Evolutionary conservation across 495 filamentous ascomycete species (phyloP).

Genomic region (Acidiella bohemica): DNA sequence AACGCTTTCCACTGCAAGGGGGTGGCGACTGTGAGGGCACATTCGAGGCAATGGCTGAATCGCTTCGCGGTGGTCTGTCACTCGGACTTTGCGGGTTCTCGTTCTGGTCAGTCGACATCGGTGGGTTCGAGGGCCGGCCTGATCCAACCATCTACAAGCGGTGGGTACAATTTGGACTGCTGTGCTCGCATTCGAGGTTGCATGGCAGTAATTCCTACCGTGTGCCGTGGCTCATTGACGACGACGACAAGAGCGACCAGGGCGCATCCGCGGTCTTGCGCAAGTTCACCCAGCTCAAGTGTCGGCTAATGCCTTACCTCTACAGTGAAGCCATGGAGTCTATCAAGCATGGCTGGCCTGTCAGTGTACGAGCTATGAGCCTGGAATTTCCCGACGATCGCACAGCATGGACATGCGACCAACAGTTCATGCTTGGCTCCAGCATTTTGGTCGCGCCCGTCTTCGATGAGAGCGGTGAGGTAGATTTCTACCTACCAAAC

Average conservation of each 20-base stretch:
- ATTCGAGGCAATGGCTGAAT: slow-evolving; percentile 60
- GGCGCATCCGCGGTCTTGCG: slow-evolving; percentile 22
- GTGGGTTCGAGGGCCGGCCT: slow-evolving; percentile 58
- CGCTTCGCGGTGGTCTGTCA: slow-evolving; percentile 52
- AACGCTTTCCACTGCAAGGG: slow-evolving; percentile 54
- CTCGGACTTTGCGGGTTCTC: slow-evolving; percentile 53
- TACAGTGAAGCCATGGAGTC: slow-evolving; percentile 22
- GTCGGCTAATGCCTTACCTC: slow-evolving; percentile 26
- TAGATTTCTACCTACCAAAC: slow-evolving; percentile 72
- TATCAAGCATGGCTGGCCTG: slow-evolving; percentile 23
- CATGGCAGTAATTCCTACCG: slow-evolving; percentile 55
- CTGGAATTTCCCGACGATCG: slow-evolving; percentile 26
- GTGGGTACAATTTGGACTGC: slow-evolving; percentile 59
- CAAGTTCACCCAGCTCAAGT: slow-evolving; percentile 21
- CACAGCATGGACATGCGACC: slow-evolving; percentile 22
- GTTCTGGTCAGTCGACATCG: slow-evolving; percentile 60
- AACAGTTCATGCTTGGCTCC: slow-evolving; percentile 25
- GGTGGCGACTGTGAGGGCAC: slow-evolving; percentile 61
- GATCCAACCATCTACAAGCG: slow-evolving; percentile 59
- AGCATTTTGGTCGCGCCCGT: slow-evolving; percentile 23
- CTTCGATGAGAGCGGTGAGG: slow-evolving; percentile 25
- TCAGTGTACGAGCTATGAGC: slow-evolving; percentile 21
- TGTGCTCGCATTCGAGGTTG: slow-evolving; percentile 54
- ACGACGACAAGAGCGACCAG: slow-evolving; percentile 22
- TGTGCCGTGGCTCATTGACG: slow-evolving; percentile 58